phyloP scores from a whole-genome alignment of 2,329 filamentous ascomycete species.

The Verticillium nubilum region DNA sequence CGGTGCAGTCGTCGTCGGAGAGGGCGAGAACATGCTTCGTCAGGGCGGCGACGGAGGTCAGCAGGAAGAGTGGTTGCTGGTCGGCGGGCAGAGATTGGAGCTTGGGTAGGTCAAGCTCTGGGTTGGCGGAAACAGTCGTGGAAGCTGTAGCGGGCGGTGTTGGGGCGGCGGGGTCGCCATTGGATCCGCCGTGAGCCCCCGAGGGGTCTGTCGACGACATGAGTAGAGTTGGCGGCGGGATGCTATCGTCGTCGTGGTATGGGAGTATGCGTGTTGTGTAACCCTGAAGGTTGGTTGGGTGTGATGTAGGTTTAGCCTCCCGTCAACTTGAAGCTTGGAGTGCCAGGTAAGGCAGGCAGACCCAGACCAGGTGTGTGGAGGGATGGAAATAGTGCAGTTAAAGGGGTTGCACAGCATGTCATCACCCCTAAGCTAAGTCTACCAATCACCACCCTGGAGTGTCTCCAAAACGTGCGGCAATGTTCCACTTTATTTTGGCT shows the following conservation, averaged over 20 bases:
- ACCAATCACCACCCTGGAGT: background rate
- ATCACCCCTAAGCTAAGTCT: background rate
- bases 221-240: background rate
- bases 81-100: conserved; percentile 84
- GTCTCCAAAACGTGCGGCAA: background rate
- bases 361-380: background rate
- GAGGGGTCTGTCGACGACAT: conserved; percentile 32
- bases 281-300: background rate
- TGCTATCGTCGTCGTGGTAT: background rate
- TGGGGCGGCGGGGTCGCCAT: conserved; percentile 18
- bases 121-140: conserved; percentile 42
- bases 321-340: background rate
- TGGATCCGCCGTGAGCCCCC: conserved; percentile 28
- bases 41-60: conserved; percentile 81
- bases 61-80: conserved; percentile 90
- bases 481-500: background rate
- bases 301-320: background rate
- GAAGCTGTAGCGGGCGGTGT: conserved; percentile 21
- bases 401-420: background rate
- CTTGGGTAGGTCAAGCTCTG: conserved; percentile 85
- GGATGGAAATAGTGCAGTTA: background rate
- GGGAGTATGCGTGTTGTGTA: background rate
- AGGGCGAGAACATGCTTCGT: conserved; percentile 73
- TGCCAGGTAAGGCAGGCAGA: background rate
- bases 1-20: conserved; percentile 72